phyloP scores from a whole-genome alignment of 306 rosid genomes.

The Gynostemma pentaphyllum region DNA sequence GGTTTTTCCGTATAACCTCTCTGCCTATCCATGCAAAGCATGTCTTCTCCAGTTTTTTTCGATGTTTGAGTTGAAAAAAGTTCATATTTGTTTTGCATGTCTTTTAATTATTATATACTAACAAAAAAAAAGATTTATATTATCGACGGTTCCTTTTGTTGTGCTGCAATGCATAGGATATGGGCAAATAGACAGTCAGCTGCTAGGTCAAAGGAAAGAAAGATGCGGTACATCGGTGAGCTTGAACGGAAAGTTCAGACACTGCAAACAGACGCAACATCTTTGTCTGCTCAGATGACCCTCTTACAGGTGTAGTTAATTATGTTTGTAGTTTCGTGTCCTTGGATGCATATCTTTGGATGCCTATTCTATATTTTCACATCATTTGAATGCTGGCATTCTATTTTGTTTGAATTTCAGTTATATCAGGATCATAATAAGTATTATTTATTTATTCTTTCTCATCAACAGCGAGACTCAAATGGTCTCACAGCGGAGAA shows the following conservation, averaged over 20 bases:
- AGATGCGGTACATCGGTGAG: conserved; percentile 92
- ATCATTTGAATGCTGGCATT: background rate
- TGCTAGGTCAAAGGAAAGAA: conserved; percentile 95
- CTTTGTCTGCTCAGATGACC: conserved; percentile 85
- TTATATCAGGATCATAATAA: background rate
- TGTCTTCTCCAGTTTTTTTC: background rate
- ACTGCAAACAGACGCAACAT: conserved; percentile 88
- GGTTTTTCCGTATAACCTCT: background rate
- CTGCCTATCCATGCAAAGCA: background rate
- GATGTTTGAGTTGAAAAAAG: background rate
- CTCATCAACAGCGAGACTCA: conserved; percentile 65
- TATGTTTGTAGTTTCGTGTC: background rate
- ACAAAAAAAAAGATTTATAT: background rate
- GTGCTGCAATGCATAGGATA: conserved; percentile 38
- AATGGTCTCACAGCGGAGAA: conserved; percentile 81
- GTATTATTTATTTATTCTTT: conserved; percentile 5
- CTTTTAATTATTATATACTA: background rate
- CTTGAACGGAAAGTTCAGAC: conserved; percentile 96
- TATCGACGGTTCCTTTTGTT: conserved; percentile 7
- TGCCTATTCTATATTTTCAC: background rate
- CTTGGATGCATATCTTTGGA: no score
- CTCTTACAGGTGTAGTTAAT: conserved; percentile 64
- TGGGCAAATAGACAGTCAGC: conserved; percentile 99
- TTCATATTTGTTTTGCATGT: conserved; percentile 1
- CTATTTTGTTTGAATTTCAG: background rate